Base-by-base conservation (phyloP, 1,284 basidiomycete species). In the Ganoderma leucocontextum region DNA sequence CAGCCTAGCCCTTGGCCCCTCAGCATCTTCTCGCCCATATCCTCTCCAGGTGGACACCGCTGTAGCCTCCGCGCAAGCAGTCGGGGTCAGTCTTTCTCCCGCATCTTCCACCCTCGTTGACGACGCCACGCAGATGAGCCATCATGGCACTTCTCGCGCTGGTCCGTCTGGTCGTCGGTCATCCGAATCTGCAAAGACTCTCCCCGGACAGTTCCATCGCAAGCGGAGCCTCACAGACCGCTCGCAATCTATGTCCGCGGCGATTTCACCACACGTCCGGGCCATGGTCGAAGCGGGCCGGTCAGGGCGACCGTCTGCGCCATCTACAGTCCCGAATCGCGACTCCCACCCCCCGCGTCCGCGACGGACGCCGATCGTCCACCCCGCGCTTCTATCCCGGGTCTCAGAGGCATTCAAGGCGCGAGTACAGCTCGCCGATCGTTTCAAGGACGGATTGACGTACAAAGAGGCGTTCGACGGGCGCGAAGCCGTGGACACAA, bases 381-480 rank as follows among this genome's bases (percentile, higher is more conserved):
- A 99, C 81, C 97, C 98, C 8, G 97, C 98, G 2, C 84, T 99
- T 22, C 87, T 99, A 6, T 99, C 97, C 38, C 92, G 92, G 63
- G 96, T 99, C 12, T 96, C 97, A 1, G 94, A 95, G 71, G 95
- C 96, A 2, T 98, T 99, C 84, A 91, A 91, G 66, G 87, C 93
- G 69, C 90, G 95, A 58, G 90, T 99, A 76, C 78, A 84, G 10
- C 84, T 96, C 35, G 78, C 86, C 12, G 97, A 99, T 79, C 87
- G 93, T 52, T 82, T 93, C 78, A 99, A 99, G 80, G 96, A 99
- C 77, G 97, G 96, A 0, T 87, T 99, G 73, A 95, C 95, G 5
- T 99, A 99, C 84, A 96, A 94, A 76, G 95, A 97, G 76, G 90
- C 96, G 1, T 99, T 99, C 76, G 97, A 99, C 78, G 98, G 98